Evolutionary conservation across 2,329 filamentous ascomycete species (phyloP), one percentile per base, ranked within the genome.

Genomic region (Ascochyta rabiei): DNA sequence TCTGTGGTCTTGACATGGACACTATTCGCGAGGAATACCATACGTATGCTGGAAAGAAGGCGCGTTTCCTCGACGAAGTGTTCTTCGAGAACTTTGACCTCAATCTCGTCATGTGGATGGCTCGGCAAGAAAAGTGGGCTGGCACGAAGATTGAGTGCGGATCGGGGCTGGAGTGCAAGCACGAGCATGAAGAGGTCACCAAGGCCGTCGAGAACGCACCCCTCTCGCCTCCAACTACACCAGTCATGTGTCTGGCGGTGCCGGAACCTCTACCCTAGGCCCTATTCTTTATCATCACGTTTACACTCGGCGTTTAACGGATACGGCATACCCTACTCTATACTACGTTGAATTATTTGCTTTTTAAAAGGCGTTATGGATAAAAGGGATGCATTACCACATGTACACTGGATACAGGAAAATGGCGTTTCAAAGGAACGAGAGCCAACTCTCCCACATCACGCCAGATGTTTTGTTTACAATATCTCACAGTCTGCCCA

Each of bases 11-110:
- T 86, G 78, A 85, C 16, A 72, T 86, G 1, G 73, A 82, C 1
- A 77, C 79, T 15, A 84, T 90, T 31, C 74, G 95, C 31, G 80
- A 85, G 45, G 93, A 97, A 74, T 96, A 96, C 77, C 79, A 81
- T 59, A 77, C 79, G 1, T 93, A 87, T 63, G 79, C 82, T 0
- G 73, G 71, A 31, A 75, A 77, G 0, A 85, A 85, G 56, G 75
- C 79, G 15, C 79, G 83, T 26, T 69, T 75, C 16, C 73, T 77
- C 19, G 80, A 82, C 56, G 74, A 80, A 46, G 67, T 70, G 1
- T 78, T 80, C 64, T 80, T 81, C 57, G 71, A 74, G 42, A 62
- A 67, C 23, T 81, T 80, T 62, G 76, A 80, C 56, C 70, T 77
- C 33, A 73, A 75, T 30, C 63, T 68, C 3, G 69, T 80, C 43